Base-by-base conservation (phyloP, 139 green algal genomes). In the Mychonastes homosphaera region DNA sequence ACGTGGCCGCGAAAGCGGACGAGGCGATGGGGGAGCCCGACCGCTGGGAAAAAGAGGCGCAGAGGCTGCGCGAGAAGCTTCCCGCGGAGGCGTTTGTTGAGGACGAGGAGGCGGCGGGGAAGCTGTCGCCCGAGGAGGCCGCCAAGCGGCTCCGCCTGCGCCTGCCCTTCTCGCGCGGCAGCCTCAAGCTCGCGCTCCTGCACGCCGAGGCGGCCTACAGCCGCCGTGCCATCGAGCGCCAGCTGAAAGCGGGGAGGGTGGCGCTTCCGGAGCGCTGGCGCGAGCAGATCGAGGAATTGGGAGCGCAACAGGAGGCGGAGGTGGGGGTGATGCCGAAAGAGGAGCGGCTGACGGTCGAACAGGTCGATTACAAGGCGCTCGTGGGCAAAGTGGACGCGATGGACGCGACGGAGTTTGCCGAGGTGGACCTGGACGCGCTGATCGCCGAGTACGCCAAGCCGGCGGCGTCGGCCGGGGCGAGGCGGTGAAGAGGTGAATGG, bases 361-460 rank as follows among this genome's bases (percentile, higher is more conserved):
- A 72, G 52, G 63, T 85, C 21, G 77, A 84, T 60, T 76, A 75
- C 56, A 70, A 73, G 51, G 69, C 68, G 8, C 53, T 80, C 5
- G 65, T 76, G 41, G 47, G 33, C 15, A 58, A 44, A 27, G 65
- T 78, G 23, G 68, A 83, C 35, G 51, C 39, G 12, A 79, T 79
- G 71, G 54, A 52, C 28, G 43, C 62, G 9, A 40, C 50, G 26
- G 49, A 75, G 50, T 79, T 83, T 50, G 46, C 46, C 3, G 56
- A 49, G 9, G 21, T 58, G 16, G 68, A 83, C 54, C 46, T 83
- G 45, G 71, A 78, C 43, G 16, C 63, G 53, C 50, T 79, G 12
- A 19, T 76, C 33, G 45, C 54, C 10, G 48, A 70, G 56, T 75
- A 69, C 46, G n/a, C n/a, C n/a, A n/a, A n/a, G n/a, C n/a, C n/a